phyloP scores from a whole-genome alignment of 768 basidiomycete species.

The Collybia nuda region DNA sequence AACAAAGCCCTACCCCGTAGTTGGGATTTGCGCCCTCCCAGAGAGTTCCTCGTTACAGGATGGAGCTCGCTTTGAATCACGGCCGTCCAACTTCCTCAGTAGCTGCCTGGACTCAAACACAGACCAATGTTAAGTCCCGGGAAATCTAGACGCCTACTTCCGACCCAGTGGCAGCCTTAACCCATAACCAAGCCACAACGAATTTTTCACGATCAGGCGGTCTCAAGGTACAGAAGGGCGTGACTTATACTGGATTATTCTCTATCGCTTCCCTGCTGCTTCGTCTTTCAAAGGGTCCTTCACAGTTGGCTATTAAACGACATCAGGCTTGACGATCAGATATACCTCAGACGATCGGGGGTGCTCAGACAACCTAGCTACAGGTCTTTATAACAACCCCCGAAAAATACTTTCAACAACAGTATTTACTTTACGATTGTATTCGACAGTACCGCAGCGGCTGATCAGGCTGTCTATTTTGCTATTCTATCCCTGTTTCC shows the following conservation, averaged over 20 bases:
- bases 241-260: slow-evolving; percentile 61
- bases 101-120: too few relatives aligned
- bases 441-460: slow-evolving; percentile 38
- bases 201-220: slow-evolving; percentile 28
- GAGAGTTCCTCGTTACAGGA: too few relatives aligned
- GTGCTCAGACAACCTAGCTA: slow-evolving; percentile 48
- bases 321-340: slow-evolving; percentile 41
- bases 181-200: too few relatives aligned
- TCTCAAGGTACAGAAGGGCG: slow-evolving; percentile 50
- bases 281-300: slow-evolving; percentile 40
- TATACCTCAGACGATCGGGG: slow-evolving; percentile 33
- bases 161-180: too few relatives aligned
- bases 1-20: too few relatives aligned
- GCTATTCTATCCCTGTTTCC: slow-evolving; percentile 63
- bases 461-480: slow-evolving; percentile 28
- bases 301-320: slow-evolving; percentile 45
- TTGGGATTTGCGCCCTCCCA: too few relatives aligned
- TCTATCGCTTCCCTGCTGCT: slow-evolving; percentile 51
- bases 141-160: too few relatives aligned
- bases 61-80: too few relatives aligned
- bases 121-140: too few relatives aligned
- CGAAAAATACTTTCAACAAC: slow-evolving; percentile 1
- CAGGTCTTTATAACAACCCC: slow-evolving; percentile 43
- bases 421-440: slow-evolving; percentile 49
- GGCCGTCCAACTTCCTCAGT: too few relatives aligned